phyloP scores from a whole-genome alignment of 352 stramenopile genomes.

The Phytophthora sp. region DNA sequence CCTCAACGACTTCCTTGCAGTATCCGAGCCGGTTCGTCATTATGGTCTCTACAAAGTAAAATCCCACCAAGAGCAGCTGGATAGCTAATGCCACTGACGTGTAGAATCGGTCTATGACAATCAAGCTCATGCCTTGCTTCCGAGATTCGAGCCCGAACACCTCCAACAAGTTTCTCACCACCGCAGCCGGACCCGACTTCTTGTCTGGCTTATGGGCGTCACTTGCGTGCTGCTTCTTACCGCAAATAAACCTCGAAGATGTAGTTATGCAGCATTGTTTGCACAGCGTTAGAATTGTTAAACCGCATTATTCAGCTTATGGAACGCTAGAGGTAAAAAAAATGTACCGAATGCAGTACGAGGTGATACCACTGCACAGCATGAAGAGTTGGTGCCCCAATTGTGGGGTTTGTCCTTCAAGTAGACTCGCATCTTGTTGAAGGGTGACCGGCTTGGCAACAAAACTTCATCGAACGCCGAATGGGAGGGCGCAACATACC shows the following conservation, averaged over 20 bases:
- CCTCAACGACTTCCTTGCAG: conserved; percentile 1
- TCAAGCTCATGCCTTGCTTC: neutral
- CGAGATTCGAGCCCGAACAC: neutral
- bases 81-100: conserved; percentile 6
- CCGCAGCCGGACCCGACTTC: neutral
- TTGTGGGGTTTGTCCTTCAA: too few species aligned
- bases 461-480: conserved; percentile 28
- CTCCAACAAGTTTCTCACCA: neutral
- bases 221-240: neutral
- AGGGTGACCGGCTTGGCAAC: conserved; percentile 8
- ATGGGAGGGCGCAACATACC: neutral
- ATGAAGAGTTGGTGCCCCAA: too few species aligned
- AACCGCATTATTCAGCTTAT: neutral
- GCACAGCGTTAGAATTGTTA: neutral
- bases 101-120: neutral
- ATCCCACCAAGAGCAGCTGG: conserved; percentile 13
- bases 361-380: too few species aligned
- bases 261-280: neutral
- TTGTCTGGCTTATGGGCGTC: neutral
- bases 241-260: neutral
- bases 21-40: conserved; percentile 23
- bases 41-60: conserved; percentile 22
- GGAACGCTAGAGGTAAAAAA: conserved; percentile 29
- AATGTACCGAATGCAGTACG: conserved; percentile 11
- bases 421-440: conserved; percentile 39